These are phyloP conservation scores for Chrysosporium keratinophilum DNA, from an alignment of 2,329 filamentous ascomycete species.

Conservation along the genomic window DNA sequence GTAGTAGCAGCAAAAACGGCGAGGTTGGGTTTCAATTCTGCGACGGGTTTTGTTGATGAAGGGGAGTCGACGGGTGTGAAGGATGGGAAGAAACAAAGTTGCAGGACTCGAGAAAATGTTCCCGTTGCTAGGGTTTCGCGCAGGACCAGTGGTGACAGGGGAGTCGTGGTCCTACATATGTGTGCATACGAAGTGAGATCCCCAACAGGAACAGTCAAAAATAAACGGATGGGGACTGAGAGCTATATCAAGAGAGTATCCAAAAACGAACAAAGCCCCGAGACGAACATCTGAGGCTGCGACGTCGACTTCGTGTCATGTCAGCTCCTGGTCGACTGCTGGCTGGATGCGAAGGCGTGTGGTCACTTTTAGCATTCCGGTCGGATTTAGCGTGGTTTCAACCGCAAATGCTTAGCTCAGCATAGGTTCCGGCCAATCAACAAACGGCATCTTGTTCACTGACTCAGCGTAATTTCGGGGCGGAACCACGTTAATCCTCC, in stretches of 20 bases:
- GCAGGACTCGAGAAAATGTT: background rate
- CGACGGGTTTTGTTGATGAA: background rate
- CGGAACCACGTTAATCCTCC: background rate
- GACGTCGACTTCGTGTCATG: background rate
- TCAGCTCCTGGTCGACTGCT: background rate
- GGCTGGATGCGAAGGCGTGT: background rate
- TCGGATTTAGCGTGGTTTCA: conserved; percentile 2
- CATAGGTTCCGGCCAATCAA: background rate
- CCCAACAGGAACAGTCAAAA: no score
- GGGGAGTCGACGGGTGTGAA: background rate
- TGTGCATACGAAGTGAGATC: background rate
- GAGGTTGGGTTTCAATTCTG: background rate
- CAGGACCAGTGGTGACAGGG: background rate
- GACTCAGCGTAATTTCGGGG: background rate
- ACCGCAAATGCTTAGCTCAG: background rate
- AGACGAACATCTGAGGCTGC: background rate
- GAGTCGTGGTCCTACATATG: background rate
- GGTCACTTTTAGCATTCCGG: conserved; percentile 1
- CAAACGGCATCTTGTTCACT: background rate
- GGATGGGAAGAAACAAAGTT: background rate
- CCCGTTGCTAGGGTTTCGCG: conserved; percentile 9
- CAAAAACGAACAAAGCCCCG: background rate
- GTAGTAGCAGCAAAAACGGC: background rate
- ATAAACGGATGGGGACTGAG: no score
- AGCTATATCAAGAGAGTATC: background rate